Base-by-base conservation (phyloP, 345 rosid genomes). In the Hibiscus syriacus region DNA sequence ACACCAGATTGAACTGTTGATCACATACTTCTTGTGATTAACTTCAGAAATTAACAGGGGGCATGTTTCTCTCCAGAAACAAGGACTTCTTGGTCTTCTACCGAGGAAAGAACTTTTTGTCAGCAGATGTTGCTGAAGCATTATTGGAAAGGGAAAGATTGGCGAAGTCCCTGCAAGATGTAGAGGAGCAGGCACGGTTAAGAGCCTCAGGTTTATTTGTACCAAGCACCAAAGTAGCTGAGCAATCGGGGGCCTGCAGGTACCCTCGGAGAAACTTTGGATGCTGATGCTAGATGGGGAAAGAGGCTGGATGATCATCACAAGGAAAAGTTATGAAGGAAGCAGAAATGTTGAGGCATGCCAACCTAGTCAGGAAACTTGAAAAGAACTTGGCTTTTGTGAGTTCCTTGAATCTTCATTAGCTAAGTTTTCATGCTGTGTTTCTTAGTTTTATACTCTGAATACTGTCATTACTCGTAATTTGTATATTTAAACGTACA, bases 81-180 rank as follows among this genome's bases (percentile, higher is more conserved):
- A 93, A 90, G 79, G 93, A 93, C 77, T 90, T 82, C 74, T 81
- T 93, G 82, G 97, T 93, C 67, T 93, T 88, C 83, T 93, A 93
- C 64, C 82, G 98, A 75, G 98, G 98, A 68, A 93, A 90, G 75
- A 76, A 81, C 72, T 93, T 93, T 76, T 74, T 93, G 82, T 74
- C 97, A 46, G 79, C 76, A 52, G 88, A 86, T 54, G 89, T 93
- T 49, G 84, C 92, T 58, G 86, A 83, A 85, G 94, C 81, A 70
- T 77, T 93, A 76, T 46, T 84, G 70, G 96, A 93, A 81, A 87
- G 85, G 79, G 97, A 90, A 78, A 84, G 83, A 58, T 71, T 88
- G 74, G 92, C 85, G 52, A 83, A 73, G 68, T 80, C 81, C 46
- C 76, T 85, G 25, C 97, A 88, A 71, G 97, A 86, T 64, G 83